These are phyloP conservation scores for Nakazawaea populi DNA, from an alignment of 805 yeast genomes.

Conservation along the genomic window DNA sequence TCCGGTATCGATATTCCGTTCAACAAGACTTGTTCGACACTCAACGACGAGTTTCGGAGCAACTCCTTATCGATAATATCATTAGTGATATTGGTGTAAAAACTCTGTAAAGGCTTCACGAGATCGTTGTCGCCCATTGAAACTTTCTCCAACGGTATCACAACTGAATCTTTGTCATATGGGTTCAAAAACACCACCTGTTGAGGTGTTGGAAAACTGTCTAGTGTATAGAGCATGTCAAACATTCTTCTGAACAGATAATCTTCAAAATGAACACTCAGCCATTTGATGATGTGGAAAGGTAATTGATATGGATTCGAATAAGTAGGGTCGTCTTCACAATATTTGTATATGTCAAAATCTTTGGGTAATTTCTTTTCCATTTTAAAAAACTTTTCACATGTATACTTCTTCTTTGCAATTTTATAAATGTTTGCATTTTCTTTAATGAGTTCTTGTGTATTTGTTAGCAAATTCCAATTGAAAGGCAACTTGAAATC, in stretches of 20 bases:
- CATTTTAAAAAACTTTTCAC: neutral
- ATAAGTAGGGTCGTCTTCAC: neutral
- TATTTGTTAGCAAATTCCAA: constrained; percentile 9
- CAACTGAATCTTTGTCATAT: neutral
- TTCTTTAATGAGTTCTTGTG: neutral
- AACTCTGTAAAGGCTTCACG: neutral
- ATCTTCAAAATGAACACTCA: constrained; percentile 2
- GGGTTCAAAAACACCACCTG: constrained; percentile 4
- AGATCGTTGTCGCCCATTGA: constrained; percentile 1
- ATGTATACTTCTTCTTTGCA: neutral
- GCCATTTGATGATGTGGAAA: neutral
- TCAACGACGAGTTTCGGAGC: neutral
- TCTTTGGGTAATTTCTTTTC: neutral
- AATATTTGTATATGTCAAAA: neutral
- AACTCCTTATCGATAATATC: constrained; percentile 1
- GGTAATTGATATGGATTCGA: constrained; percentile 2
- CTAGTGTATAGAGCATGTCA: constrained; percentile 1
- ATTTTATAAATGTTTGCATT: neutral
- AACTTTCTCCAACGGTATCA: neutral
- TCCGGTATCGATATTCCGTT: neutral
- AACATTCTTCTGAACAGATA: constrained; percentile 1
- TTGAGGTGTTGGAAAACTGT: constrained; percentile 2
- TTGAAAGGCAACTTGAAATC: constrained; percentile 9
- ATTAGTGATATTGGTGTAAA: constrained; percentile 1
- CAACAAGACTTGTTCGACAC: neutral